phyloP scores from a whole-genome alignment of 352 stramenopile species.

The Globisporangium sylvaticum region DNA sequence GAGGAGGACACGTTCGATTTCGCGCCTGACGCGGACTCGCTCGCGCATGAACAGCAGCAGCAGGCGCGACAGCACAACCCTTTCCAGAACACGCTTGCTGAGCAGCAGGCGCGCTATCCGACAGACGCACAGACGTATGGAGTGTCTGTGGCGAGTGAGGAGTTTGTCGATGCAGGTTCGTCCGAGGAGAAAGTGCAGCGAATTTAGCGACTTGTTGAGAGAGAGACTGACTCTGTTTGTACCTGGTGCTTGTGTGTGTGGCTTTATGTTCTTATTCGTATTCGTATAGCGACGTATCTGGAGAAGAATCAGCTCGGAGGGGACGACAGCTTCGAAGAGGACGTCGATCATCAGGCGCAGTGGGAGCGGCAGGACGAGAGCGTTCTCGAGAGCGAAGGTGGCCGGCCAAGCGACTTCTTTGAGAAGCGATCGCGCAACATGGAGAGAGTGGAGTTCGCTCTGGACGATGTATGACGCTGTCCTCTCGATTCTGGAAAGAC shows the following conservation, averaged over 20 bases:
- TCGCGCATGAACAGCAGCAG: constrained; percentile 15
- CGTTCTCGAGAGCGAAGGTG: constrained; percentile 15
- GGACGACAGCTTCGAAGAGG: constrained; percentile 43
- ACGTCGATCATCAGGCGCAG: constrained; percentile 20
- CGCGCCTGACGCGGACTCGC: constrained; percentile 22
- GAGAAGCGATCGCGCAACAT: constrained; percentile 68
- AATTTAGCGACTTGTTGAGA: background rate
- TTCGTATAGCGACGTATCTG: constrained; percentile 35
- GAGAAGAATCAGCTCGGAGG: constrained; percentile 41
- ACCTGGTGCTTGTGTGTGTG: background rate
- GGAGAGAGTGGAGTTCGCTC: constrained; percentile 62
- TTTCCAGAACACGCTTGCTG: constrained; percentile 6
- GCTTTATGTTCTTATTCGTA: background rate
- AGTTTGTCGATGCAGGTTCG: constrained; percentile 74
- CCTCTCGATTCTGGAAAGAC: background rate
- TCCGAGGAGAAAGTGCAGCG: constrained; percentile 1
- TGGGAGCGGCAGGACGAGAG: constrained; percentile 30
- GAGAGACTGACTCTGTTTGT: background rate
- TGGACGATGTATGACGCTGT: constrained; percentile 12
- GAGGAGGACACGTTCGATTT: constrained; percentile 34
- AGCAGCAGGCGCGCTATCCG: constrained; percentile 4
- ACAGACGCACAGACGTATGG: constrained; percentile 9
- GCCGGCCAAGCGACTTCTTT: constrained; percentile 67
- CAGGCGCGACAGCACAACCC: background rate
- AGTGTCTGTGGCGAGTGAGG: constrained; percentile 34